Evolutionary conservation across 2,329 filamentous ascomycete species (phyloP).

Genomic region (Sporothrix protearum): DNA sequence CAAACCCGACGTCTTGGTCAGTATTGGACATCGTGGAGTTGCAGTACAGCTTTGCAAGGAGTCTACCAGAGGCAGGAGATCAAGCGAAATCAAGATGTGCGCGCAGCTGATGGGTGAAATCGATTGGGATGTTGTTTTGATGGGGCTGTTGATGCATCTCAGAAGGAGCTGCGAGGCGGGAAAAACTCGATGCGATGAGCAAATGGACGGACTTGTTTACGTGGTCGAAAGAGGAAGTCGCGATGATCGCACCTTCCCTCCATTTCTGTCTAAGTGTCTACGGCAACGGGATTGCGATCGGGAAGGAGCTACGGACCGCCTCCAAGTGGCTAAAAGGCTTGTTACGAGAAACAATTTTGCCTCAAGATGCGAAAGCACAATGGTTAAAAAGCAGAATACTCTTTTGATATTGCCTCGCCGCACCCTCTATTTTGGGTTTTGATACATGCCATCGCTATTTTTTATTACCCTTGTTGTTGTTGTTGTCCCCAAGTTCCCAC

Average conservation of each 20-base stretch:
- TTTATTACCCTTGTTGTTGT: constrained; percentile 1
- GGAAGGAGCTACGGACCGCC: neutral
- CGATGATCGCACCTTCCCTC: neutral
- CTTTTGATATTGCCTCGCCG: no score
- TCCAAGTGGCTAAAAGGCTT: neutral
- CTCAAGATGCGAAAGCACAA: no score
- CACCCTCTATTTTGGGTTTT: neutral
- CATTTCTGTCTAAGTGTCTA: neutral
- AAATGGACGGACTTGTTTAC: neutral
- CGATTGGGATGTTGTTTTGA: neutral
- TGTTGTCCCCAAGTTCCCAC: neutral
- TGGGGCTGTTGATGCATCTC: neutral
- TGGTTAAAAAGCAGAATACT: neutral
- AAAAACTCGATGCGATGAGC: neutral
- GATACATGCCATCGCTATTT: neutral
- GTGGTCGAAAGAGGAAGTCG: neutral
- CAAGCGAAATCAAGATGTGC: neutral
- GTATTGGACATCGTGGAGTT: neutral
- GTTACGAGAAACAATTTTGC: neutral
- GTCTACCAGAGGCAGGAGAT: no score
- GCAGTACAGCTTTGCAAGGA: neutral
- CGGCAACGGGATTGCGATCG: neutral
- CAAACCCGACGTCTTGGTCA: neutral
- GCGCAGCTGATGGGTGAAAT: neutral
- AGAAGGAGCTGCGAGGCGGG: neutral